Percentiles rank a stretch among this genome's conserved stretches.
Evolutionary conservation across 441 rosid species (phyloP).

Genomic region (Adansonia rubrostipa): DNA sequence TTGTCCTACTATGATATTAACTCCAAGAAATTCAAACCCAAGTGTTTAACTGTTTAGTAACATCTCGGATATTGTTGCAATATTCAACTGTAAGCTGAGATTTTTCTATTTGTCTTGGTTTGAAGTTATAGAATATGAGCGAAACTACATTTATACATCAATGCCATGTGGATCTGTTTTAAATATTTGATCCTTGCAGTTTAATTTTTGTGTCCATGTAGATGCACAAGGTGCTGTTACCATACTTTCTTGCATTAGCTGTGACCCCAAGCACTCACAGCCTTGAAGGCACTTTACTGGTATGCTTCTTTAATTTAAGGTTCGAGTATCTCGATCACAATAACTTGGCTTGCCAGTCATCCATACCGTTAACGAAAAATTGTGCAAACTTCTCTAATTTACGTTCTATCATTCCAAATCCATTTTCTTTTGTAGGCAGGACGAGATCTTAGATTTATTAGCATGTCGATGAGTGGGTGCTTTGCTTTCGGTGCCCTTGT

Average conservation of each 20-base stretch:
- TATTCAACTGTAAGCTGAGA: conserved; percentile 3
- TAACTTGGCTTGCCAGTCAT: neutral
- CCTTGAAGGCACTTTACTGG: conserved; percentile 94
- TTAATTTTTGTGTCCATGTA: conserved; percentile 39
- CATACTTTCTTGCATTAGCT: conserved; percentile 67
- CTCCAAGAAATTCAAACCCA: neutral
- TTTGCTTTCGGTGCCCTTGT: conserved; percentile 63
- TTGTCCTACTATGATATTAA: conserved; percentile 19
- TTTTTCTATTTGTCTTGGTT: neutral
- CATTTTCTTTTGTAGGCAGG: conserved; percentile 68
- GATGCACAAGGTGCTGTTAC: conserved; percentile 87
- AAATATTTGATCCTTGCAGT: conserved; percentile 16
- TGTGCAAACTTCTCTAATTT: neutral
- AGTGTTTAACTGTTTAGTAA: neutral
- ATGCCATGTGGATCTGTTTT: neutral
- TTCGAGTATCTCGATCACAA: neutral
- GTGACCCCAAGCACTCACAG: conserved; percentile 72
- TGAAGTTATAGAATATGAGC: neutral
- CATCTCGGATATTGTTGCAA: neutral
- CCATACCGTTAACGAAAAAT: neutral
- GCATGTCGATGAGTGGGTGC: conserved; percentile 81
- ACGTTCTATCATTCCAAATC: conserved; percentile 7
- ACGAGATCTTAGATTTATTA: conserved; percentile 79
- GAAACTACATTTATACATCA: neutral
- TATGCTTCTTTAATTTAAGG: conserved; percentile 34